Evolutionary conservation across 129 eudicot genomes (phyloP).

Genomic region (Tanacetum coccineum): DNA sequence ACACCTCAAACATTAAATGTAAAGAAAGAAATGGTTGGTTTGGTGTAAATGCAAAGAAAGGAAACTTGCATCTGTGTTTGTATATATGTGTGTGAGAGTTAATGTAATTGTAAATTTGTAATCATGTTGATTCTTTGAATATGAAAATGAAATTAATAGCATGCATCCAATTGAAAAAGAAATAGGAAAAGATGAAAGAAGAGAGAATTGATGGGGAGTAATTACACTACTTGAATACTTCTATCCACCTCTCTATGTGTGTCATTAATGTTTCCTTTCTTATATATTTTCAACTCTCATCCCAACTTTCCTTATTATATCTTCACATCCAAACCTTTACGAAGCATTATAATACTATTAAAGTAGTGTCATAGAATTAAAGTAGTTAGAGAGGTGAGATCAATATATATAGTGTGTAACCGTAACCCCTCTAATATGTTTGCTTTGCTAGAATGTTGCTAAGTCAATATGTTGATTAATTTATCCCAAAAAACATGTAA

Average conservation of each 20-base stretch:
- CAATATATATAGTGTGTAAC: too few relatives aligned
- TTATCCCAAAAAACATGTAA: too few relatives aligned
- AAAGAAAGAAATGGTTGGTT: constrained; percentile 8
- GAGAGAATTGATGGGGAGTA: constrained; percentile 28
- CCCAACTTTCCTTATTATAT: constrained; percentile 12
- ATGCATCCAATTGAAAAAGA: constrained; percentile 21
- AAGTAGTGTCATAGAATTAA: background rate
- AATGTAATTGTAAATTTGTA: constrained; percentile 34
- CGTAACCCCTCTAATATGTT: too few relatives aligned
- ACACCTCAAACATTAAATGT: constrained; percentile 35
- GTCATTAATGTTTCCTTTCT: constrained; percentile 29
- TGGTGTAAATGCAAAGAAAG: constrained; percentile 23
- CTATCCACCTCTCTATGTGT: constrained; percentile 39
- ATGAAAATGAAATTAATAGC: constrained; percentile 32
- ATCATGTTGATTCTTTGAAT: constrained; percentile 33
- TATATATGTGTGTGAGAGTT: constrained; percentile 35
- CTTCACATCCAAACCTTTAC: constrained; percentile 8
- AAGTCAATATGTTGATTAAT: too few relatives aligned
- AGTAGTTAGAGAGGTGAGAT: too few relatives aligned
- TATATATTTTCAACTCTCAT: background rate
- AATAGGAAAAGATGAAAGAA: background rate
- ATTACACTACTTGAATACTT: constrained; percentile 30
- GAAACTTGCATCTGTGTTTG: constrained; percentile 28
- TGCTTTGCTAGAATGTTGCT: too few relatives aligned
- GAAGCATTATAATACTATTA: constrained; percentile 2